Base-by-base conservation (phyloP, 306 rosid genomes). In the Pyrus communis region DNA sequence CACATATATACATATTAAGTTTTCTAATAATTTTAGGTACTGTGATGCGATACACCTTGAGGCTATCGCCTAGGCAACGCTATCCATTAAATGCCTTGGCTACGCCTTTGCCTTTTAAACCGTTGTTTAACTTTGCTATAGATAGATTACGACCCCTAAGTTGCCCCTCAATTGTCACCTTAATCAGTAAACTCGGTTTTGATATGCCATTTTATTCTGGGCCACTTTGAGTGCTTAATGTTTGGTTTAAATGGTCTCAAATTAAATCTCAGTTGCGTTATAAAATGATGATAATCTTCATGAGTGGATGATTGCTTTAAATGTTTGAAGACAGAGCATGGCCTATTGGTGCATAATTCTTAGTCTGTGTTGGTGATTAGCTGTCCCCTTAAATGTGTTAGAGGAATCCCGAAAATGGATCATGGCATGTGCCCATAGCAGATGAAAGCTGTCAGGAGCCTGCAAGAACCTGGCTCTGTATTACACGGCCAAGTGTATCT, bases 381-480 rank as follows among this genome's bases (percentile, higher is more conserved):
- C 66, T 11, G 43, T 54, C 55, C 12, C 76, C 18, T 42, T 51
- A 31, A 74, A 70, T 78, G 18, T 81, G 52, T 85, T 86, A 64
- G 85, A 95, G 99, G 97, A 95, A 80, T 89, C 88, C 88, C 9
- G 97, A 82, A 58, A 88, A 77, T 45, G 97, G 99, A 69, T 84
- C 90, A 17, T 95, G 97, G 97, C 99, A 95, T 77, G 86, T 95
- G 30, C 97, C 99, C n/a, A 7, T 85, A 65, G 84, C 84, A 7
- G 78, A 67, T 8, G 69, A 72, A 38, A 66, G 82, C 81, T 21
- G 59, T 7, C 88, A 85, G 46, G 86, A 83, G 76, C 79, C 91
- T 42, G 82, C 69, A 3, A 85, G 78, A 72, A 80, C 79, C 62
- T 95, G 99, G 99, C 88, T 95, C 63, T 95, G 99, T 82, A 83